Evolutionary conservation across 2,329 filamentous ascomycete species (phyloP).

Genomic region (Xylaria sp.): DNA sequence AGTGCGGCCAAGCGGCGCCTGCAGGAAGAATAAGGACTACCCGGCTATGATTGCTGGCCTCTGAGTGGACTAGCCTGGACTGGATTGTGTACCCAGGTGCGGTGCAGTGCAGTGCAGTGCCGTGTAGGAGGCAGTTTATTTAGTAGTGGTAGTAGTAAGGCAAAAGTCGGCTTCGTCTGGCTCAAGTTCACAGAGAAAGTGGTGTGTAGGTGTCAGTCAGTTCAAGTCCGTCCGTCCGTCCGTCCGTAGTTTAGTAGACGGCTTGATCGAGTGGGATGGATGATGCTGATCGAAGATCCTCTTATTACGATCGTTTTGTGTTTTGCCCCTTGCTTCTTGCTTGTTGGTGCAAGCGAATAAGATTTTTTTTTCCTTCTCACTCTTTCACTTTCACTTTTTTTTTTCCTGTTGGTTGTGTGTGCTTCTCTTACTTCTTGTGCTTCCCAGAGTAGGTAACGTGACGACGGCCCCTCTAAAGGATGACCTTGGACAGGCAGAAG

Average conservation of each 20-base stretch:
- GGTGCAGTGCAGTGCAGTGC: slow-evolving; percentile 2
- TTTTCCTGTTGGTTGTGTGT: no score
- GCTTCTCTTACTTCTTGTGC: slow-evolving; percentile 1
- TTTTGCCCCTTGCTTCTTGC: background rate
- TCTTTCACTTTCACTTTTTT: slow-evolving; percentile 3
- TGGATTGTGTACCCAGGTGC: no score
- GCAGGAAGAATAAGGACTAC: slow-evolving; percentile 35
- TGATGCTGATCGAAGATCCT: slow-evolving; percentile 1
- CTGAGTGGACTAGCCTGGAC: slow-evolving; percentile 27
- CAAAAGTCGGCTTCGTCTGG: slow-evolving; percentile 13
- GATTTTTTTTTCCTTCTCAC: slow-evolving; percentile 1
- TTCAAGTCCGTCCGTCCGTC: slow-evolving; percentile 12
- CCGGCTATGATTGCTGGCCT: slow-evolving; percentile 23
- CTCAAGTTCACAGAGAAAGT: slow-evolving; percentile 16
- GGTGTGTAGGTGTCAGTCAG: slow-evolving; percentile 11
- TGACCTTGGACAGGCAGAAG: slow-evolving; percentile 18
- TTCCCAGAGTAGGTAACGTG: slow-evolving; percentile 29
- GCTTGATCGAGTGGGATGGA: slow-evolving; percentile 16
- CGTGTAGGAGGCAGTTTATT: slow-evolving; percentile 14
- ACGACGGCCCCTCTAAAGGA: slow-evolving; percentile 14
- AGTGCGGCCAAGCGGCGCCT: slow-evolving; percentile 37
- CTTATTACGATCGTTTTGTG: background rate
- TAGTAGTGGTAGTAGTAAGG: slow-evolving; percentile 30
- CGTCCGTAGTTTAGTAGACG: slow-evolving; percentile 12
- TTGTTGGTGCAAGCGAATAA: slow-evolving; percentile 4